Conservation (phyloP, 2,329 filamentous ascomycete genomes). For the Curvularia spicifera region DNA sequence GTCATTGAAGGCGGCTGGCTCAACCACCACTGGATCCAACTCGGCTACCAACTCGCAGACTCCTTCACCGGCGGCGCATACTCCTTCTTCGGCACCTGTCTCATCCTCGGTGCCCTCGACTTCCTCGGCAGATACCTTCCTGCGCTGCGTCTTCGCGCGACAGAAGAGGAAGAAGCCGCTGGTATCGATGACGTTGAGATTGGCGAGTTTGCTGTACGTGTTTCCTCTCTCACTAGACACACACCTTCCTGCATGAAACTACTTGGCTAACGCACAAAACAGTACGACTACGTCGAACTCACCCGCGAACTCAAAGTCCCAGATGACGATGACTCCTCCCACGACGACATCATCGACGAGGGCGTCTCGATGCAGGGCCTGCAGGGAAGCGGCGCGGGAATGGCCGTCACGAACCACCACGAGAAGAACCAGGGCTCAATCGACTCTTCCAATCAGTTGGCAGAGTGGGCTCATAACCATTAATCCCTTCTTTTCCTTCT, state of each 20-base stretch:
- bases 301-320: constrained; percentile 62
- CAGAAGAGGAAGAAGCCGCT: constrained; percentile 78
- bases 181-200: constrained; percentile 91
- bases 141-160: constrained; percentile 74
- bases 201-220: constrained; percentile 81
- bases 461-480: constrained; percentile 43
- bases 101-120: constrained; percentile 67
- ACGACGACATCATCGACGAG: constrained; percentile 35
- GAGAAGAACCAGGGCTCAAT: constrained; percentile 49
- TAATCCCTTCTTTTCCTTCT: constrained; percentile 3
- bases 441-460: constrained; percentile 45
- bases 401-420: constrained; percentile 32
- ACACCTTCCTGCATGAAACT: too few relatives aligned
- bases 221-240: too few relatives aligned
- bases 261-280: background rate
- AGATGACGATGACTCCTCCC: constrained; percentile 37
- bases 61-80: constrained; percentile 77
- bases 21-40: constrained; percentile 82
- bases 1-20: constrained; percentile 79
- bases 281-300: constrained; percentile 89
- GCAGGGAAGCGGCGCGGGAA: constrained; percentile 35
- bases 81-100: constrained; percentile 76
- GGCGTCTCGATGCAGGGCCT: constrained; percentile 46
- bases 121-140: constrained; percentile 81
- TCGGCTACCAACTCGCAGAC: constrained; percentile 84